Base-by-base conservation (phyloP, 108 stramenopile species). In the Parmales sp. region DNA sequence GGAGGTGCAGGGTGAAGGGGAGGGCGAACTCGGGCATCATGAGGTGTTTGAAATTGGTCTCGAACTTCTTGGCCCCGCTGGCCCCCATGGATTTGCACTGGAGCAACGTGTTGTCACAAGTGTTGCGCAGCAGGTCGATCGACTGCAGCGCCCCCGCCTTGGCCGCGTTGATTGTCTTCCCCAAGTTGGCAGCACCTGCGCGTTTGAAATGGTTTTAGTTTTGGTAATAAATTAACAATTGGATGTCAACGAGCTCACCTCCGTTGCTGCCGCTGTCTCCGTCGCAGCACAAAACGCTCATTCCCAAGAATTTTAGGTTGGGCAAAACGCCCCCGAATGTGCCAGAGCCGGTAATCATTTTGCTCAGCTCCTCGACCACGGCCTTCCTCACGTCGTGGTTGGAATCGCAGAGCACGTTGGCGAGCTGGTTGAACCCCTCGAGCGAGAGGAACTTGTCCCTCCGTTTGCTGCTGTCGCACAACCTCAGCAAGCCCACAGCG, bases 1-100 rank as follows among this genome's bases (percentile, higher is more conserved):
- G 72, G 18, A 92, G 72, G 72, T 92, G 86, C 38, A 89, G 70
- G 1, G 89, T 86, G 64, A 76, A 92, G 13, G 86, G 87, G 28
- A 90, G 79, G 49, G 75, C 70, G 65, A 86, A 92, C 68, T 92
- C 91, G 31, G 91, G 91, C 89, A 90, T 92, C 22, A 90, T 38
- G 34, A 72, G 70, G 71, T 79, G 76, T 45, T 90, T 90, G 51
- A 78, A 54, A n/a, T 65, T 51, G 23, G 51, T 69, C 37, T 92
- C 88, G 66, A 88, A 90, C 46, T 78, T 76, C 65, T 72, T 71
- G 63, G 87, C 88, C 3, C 87, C 87, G 18, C 75, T 71, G 18
- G 70, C 72, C 7, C 88, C 88, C 44, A 75, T 69, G 8, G 88
- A 83, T 18, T 81, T 71, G 64, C 82, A 87, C 66, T 85, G 86